Base-by-base conservation (phyloP, 2,329 filamentous ascomycete species). In the Colletotrichum salicis region DNA sequence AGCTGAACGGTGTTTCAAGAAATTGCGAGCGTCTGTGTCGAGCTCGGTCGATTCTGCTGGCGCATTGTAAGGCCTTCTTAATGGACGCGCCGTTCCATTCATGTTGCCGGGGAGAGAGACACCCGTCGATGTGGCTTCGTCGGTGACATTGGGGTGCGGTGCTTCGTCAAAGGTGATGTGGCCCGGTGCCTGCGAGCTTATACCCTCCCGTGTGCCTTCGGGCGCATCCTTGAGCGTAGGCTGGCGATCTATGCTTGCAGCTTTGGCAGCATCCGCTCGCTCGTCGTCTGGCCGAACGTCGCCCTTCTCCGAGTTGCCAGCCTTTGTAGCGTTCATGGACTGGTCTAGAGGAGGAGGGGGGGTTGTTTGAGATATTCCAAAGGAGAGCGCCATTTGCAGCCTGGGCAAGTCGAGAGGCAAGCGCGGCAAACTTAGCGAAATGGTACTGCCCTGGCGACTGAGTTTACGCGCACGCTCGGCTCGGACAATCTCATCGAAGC, bases 401-500 rank as follows among this genome's bases (percentile, higher is more conserved):
- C 41, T 19, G 76, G 79, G 82, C 5, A 83, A 63, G 45, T 69
- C 66, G 57, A 64, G 60, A 54, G 60, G 31, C 52, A 61, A 12
- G 60, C 66, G 60, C 64, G 64, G 19, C 19, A 55, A 29, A 11
- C 41, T 15, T 74, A 79, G 83, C 5, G 83, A 62, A 33, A 85
- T 22, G 41, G 41, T 33, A 10, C 48, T 37, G 56, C 72, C 64
- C 0, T 75, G 71, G 29, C 70, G 77, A 61, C 76, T 75, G 76
- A 73, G 77, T 70, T 77, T 68, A 73, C 76, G 78, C 64, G 82
- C 80, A 35, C 80, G 78, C 71, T 84, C 80, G 55, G 79, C 78
- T 74, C 84, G 78, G 2, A 87, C 86, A 67, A 92, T 84, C 54
- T 84, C 81, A 67, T 86, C 81, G 71, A 93, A 90, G 24, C 88